These are phyloP conservation scores for Fusarium drepaniforme DNA, from an alignment of 2,329 filamentous ascomycete genomes.

Conservation along the genomic window DNA sequence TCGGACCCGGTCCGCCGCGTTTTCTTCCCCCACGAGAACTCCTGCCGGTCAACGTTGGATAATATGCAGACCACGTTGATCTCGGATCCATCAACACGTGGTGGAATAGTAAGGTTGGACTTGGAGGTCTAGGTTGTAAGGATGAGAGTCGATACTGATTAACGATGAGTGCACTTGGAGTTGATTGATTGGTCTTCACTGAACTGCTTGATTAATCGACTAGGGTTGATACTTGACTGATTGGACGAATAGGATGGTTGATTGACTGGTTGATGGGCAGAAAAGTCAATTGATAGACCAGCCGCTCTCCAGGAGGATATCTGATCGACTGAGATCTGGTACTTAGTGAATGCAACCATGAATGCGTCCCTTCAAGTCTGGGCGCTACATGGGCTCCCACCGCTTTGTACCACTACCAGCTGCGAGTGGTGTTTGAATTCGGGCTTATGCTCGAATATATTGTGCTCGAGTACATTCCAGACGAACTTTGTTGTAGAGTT, in stretches of 20 bases:
- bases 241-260: not conserved
- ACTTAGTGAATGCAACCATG: not conserved
- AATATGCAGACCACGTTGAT: conserved; percentile 3
- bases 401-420: not conserved
- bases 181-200: not conserved
- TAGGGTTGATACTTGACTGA: not conserved
- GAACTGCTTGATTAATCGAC: not conserved
- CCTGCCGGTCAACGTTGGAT: not conserved
- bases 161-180: not conserved
- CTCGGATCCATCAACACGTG: not conserved
- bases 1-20: not conserved
- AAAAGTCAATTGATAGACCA: too few relatives aligned
- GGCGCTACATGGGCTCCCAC: not conserved
- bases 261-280: not conserved
- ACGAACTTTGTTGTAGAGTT: not conserved
- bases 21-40: not conserved
- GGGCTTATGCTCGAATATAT: not conserved
- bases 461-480: not conserved
- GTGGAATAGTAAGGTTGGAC: not conserved
- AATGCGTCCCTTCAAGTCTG: not conserved
- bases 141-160: not conserved
- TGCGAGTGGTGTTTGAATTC: not conserved
- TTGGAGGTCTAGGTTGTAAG: not conserved
- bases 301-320: not conserved
- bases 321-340: not conserved